A percentile compares a stretch with the other conserved stretches of the same genome.
phyloP scores from a whole-genome alignment of 805 yeast species.

The Teunomyces gatunensis region DNA sequence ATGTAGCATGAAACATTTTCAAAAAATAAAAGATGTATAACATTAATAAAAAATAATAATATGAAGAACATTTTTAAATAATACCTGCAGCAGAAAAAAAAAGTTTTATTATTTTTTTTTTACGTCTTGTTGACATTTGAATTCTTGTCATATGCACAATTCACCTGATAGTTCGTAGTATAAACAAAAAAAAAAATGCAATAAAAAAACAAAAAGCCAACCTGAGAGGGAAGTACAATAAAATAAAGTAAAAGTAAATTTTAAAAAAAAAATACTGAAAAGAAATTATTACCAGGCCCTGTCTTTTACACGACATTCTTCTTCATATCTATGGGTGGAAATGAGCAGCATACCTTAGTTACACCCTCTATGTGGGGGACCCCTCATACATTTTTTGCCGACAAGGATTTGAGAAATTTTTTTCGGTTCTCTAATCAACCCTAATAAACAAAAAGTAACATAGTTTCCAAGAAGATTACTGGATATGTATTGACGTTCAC shows the following conservation, averaged over 20 bases:
- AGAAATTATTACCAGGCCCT: not conserved
- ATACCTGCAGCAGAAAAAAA: not conserved
- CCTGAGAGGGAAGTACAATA: not conserved
- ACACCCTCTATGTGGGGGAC: not conserved
- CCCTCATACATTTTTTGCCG: no score
- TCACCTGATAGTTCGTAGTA: not conserved
- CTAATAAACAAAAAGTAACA: not conserved
- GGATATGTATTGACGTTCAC: not conserved
- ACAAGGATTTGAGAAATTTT: not conserved
- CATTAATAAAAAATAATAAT: not conserved
- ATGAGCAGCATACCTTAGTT: not conserved
- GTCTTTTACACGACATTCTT: not conserved
- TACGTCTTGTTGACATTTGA: not conserved
- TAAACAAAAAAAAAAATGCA: not conserved
- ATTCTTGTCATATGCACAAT: not conserved
- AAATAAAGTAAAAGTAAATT: not conserved
- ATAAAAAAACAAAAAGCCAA: no score
- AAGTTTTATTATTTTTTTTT: not conserved
- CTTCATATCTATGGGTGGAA: not conserved
- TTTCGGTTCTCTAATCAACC: not conserved
- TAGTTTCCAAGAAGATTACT: not conserved
- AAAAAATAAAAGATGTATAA: not conserved
- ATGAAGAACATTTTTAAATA: not conserved
- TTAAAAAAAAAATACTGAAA: not conserved
- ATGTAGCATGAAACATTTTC: slow-evolving; percentile 3